Evolutionary conservation across 2,329 filamentous ascomycete genomes (phyloP).

Genomic region (Microcyclosporella mali): DNA sequence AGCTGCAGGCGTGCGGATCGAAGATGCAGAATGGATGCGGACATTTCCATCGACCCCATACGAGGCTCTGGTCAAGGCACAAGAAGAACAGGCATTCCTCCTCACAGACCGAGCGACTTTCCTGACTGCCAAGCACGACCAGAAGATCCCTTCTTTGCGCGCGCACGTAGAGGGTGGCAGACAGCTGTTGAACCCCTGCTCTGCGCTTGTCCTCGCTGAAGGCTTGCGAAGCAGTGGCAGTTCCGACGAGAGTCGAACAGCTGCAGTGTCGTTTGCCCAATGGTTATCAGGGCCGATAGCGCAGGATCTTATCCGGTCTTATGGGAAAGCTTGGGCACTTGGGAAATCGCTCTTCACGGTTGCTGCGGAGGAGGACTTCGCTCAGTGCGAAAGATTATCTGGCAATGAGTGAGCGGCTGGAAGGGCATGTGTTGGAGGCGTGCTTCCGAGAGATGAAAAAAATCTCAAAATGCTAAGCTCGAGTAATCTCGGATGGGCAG

Average conservation of each 20-base stretch:
- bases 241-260: too few species aligned
- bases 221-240: too few species aligned
- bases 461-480: too few species aligned
- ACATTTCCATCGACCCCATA: conserved; percentile 16
- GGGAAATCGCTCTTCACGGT: conserved; percentile 16
- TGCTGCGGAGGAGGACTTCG: conserved; percentile 14
- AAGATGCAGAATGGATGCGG: conserved; percentile 8
- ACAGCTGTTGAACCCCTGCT: conserved; percentile 21
- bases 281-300: conserved; percentile 13
- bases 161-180: conserved; percentile 16
- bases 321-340: conserved; percentile 16
- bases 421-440: too few species aligned
- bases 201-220: conserved; percentile 11
- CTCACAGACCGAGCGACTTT: conserved; percentile 22
- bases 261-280: conserved; percentile 14
- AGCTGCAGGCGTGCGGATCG: conserved; percentile 5
- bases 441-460: too few species aligned
- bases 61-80: conserved; percentile 18
- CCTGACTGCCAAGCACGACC: conserved; percentile 18
- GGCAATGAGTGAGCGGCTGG: too few species aligned
- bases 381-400: conserved; percentile 7
- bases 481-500: too few species aligned
- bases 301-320: conserved; percentile 12
- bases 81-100: conserved; percentile 16
- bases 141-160: conserved; percentile 6